A percentile compares a stretch with the other conserved stretches of the same genome.
Evolutionary conservation across 164 flowering plant genomes (phyloP).

Genomic region (Cinnamomum chago): DNA sequence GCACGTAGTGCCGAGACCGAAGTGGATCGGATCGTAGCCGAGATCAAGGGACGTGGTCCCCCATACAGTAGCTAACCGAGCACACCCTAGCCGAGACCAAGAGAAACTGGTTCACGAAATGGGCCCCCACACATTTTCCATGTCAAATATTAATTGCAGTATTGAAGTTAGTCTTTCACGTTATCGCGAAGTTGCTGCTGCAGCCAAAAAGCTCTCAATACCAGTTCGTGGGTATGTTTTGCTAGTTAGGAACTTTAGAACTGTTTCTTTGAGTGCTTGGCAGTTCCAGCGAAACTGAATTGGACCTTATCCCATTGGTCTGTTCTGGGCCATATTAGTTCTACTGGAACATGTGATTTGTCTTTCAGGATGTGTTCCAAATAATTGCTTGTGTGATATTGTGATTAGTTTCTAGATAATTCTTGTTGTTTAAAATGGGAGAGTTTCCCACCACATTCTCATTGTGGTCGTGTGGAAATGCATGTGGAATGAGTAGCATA

Average conservation of each 20-base stretch:
- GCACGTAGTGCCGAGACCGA: too few species aligned
- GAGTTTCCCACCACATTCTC: too few species aligned
- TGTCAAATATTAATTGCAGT: conserved; percentile 90
- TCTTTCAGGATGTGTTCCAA: not conserved
- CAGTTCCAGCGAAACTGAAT: not conserved
- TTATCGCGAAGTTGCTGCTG: conserved; percentile 66
- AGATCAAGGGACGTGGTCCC: too few species aligned
- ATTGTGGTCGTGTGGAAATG: too few species aligned
- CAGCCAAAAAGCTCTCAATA: conserved; percentile 73
- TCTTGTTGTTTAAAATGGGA: not conserved
- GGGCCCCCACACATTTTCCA: too few species aligned
- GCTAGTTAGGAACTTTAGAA: not conserved
- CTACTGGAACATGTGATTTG: not conserved
- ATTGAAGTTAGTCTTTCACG: conserved; percentile 88
- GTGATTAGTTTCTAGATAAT: not conserved
- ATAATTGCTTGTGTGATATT: not conserved
- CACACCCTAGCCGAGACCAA: too few species aligned
- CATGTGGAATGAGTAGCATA: too few species aligned
- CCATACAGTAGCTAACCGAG: too few species aligned
- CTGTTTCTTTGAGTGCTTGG: not conserved
- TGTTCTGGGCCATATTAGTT: not conserved
- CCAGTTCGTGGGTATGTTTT: conserved; percentile 88
- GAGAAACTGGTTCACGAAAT: too few species aligned
- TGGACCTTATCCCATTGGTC: not conserved
- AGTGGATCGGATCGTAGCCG: too few species aligned